A percentile compares a stretch with the other conserved stretches of the same genome.
Conservation (phyloP, 371 early-diverging fungal species). For the Fennellomyces sp. region DNA sequence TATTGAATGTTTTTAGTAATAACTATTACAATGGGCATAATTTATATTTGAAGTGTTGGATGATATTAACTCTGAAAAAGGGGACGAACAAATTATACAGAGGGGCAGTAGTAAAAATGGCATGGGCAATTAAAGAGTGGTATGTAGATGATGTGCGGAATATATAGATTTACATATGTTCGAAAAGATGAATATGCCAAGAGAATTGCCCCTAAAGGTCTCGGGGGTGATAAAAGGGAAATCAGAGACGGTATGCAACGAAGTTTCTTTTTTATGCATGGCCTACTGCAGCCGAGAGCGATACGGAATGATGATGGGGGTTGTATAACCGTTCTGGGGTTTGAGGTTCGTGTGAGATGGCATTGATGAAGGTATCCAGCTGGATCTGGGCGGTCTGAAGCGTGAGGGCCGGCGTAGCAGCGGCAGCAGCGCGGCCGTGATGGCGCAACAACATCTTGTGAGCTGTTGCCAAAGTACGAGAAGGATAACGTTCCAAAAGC, state of each 20-base stretch:
- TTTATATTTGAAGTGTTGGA: too few relatives aligned
- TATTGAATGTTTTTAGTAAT: too few relatives aligned
- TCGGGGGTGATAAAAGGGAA: too few relatives aligned
- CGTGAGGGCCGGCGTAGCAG: constrained; percentile 10
- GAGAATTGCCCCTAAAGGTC: too few relatives aligned
- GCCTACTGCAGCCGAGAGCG: constrained; percentile 39
- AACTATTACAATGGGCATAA: too few relatives aligned
- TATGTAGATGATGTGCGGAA: too few relatives aligned
- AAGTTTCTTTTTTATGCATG: constrained; percentile 13
- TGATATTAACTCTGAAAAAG: too few relatives aligned
- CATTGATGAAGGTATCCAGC: constrained; percentile 18
- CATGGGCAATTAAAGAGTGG: too few relatives aligned
- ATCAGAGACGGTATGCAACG: constrained; percentile 1
- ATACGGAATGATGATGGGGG: constrained; percentile 32
- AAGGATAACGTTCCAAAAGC: constrained; percentile 55
- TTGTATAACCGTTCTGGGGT: constrained; percentile 5
- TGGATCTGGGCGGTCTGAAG: constrained; percentile 17
- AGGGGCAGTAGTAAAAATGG: too few relatives aligned
- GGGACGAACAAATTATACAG: too few relatives aligned
- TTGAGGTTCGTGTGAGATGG: constrained; percentile 9
- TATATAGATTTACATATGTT: too few relatives aligned
- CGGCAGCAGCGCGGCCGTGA: constrained; percentile 1
- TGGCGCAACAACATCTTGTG: constrained; percentile 3
- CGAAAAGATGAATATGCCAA: too few relatives aligned
- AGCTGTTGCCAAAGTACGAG: constrained; percentile 1